Conservation (phyloP, 2,329 filamentous ascomycete species). For the Rachicladosporium sp. region DNA sequence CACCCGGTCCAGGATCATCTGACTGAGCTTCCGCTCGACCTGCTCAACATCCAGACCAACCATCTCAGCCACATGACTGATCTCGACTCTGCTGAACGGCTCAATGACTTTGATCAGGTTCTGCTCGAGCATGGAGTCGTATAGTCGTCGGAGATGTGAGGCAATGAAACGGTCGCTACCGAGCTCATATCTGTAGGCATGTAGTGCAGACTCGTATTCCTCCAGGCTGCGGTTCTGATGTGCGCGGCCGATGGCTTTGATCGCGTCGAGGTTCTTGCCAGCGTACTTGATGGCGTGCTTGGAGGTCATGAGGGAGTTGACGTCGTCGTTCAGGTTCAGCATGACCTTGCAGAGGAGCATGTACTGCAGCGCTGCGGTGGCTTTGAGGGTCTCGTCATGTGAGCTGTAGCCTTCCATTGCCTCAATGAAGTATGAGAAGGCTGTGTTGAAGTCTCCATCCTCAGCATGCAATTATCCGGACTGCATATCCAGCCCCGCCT, state of each 20-base stretch:
- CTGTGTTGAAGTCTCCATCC: slow-evolving; percentile 97
- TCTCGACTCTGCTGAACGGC: slow-evolving; percentile 93
- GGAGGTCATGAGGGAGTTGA: slow-evolving; percentile 84
- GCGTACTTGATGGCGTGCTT: slow-evolving; percentile 97
- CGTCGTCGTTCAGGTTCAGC: slow-evolving; percentile 93
- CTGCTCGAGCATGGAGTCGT: slow-evolving; percentile 98
- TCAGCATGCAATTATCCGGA: slow-evolving; percentile 97
- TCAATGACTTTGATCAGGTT: slow-evolving; percentile 99
- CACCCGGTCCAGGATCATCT: slow-evolving; percentile 99
- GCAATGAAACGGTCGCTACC: slow-evolving; percentile 93
- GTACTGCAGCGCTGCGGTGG: slow-evolving; percentile 94
- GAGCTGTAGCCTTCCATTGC: slow-evolving; percentile 93
- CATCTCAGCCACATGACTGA: slow-evolving; percentile 94
- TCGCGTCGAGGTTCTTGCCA: slow-evolving; percentile 89
- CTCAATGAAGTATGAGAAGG: slow-evolving; percentile 98
- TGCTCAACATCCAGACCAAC: slow-evolving; percentile 91
- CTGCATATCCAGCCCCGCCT: slow-evolving; percentile 97
- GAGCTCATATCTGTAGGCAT: slow-evolving; percentile 83
- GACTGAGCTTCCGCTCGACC: slow-evolving; percentile 93
- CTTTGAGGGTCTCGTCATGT: slow-evolving; percentile 75
- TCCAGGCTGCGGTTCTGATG: slow-evolving; percentile 92
- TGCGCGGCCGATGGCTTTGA: slow-evolving; percentile 95
- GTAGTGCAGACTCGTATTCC: slow-evolving; percentile 89
- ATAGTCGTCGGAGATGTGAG: slow-evolving; percentile 86
- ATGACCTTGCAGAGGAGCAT: slow-evolving; percentile 99